These are phyloP conservation scores for Cucumis hystrix DNA, from an alignment of 306 rosid genomes.

Conservation along the genomic window DNA sequence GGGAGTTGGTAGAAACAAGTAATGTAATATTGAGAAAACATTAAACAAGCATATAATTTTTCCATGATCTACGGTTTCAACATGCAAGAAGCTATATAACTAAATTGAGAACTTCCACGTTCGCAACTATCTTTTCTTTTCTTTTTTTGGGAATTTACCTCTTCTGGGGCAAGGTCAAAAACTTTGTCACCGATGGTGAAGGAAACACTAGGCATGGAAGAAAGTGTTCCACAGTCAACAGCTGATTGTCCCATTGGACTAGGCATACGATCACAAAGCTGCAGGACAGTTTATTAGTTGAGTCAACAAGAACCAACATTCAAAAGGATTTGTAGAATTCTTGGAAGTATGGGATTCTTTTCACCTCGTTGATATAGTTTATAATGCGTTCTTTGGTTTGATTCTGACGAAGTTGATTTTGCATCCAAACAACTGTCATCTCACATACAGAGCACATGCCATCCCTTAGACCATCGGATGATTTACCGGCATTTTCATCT, in stretches of 20 bases:
- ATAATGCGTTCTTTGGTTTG: constrained; percentile 46
- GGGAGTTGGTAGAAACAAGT: neutral
- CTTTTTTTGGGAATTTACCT: constrained; percentile 27
- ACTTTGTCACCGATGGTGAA: constrained; percentile 62
- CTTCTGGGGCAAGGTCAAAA: constrained; percentile 48
- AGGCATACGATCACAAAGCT: constrained; percentile 88
- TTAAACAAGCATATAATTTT: neutral
- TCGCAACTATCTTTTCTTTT: neutral
- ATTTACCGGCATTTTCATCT: constrained; percentile 28
- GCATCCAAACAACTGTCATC: constrained; percentile 94
- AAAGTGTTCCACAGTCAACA: constrained; percentile 48
- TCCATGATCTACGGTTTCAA: neutral
- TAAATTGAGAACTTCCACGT: neutral
- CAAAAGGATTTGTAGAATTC: neutral
- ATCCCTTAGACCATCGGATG: constrained; percentile 26
- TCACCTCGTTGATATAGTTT: constrained; percentile 54
- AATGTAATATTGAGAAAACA: neutral
- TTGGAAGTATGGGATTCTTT: neutral
- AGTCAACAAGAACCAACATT: neutral
- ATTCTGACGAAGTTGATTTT: constrained; percentile 56
- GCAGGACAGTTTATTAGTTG: neutral
- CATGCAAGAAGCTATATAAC: neutral
- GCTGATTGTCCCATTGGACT: constrained; percentile 59
- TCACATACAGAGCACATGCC: constrained; percentile 71
- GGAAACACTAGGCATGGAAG: constrained; percentile 76